Conservation (phyloP, 2,329 filamentous ascomycete species). For the Sporothrix phasma region DNA sequence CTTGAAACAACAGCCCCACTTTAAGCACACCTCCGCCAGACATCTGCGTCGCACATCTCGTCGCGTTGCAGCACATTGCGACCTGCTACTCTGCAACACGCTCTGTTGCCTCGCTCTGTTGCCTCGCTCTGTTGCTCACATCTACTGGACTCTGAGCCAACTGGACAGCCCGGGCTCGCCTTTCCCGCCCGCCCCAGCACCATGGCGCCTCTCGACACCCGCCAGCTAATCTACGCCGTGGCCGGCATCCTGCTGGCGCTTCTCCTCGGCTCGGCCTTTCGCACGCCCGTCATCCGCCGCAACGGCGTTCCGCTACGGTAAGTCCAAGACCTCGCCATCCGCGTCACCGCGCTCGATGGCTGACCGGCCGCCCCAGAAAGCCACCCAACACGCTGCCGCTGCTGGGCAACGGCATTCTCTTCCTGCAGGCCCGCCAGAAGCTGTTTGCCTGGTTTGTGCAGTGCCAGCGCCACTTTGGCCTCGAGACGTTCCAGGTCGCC, state of each 20-base stretch:
- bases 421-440: conserved; percentile 48
- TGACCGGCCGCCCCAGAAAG: conserved; percentile 30
- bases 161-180: not conserved
- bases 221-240: conserved; percentile 12
- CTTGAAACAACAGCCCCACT: not conserved
- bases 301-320: conserved; percentile 18
- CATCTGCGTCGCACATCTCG: not conserved
- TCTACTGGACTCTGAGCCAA: not conserved
- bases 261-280: conserved; percentile 10
- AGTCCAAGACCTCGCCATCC: conserved; percentile 11
- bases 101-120: no score
- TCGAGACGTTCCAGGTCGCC: conserved; percentile 51
- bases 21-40: not conserved
- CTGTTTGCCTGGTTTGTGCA: conserved; percentile 54
- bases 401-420: conserved; percentile 51
- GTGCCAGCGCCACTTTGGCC: conserved; percentile 46
- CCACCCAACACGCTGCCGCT: conserved; percentile 44
- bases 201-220: conserved; percentile 10
- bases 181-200: not conserved
- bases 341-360: no score
- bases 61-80: not conserved
- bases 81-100: no score
- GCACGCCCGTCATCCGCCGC: conserved; percentile 17
- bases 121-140: no score
- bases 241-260: conserved; percentile 11